Evolutionary conservation across 306 rosid species (phyloP).

Genomic region (Acacia acuminata): DNA sequence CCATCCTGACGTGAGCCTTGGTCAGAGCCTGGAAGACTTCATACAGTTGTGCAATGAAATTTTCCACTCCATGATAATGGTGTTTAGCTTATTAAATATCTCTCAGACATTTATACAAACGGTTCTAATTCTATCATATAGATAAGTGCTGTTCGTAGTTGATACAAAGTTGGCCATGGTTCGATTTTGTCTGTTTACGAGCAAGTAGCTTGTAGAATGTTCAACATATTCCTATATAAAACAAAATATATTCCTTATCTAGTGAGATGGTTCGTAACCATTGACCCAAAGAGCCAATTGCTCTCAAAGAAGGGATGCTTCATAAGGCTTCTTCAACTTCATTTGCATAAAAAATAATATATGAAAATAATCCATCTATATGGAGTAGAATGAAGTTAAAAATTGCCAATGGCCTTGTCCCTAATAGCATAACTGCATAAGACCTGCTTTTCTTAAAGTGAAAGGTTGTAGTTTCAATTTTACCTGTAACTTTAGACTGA

Average conservation of each 20-base stretch:
- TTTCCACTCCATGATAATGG: not conserved
- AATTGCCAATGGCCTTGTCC: too few species aligned
- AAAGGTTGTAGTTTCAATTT: too few species aligned
- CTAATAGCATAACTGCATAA: too few species aligned
- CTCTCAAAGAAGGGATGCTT: not conserved
- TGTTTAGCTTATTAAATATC: not conserved
- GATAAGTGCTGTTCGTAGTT: not conserved
- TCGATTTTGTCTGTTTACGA: not conserved
- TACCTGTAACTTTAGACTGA: too few species aligned
- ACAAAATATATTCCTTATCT: not conserved
- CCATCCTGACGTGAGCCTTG: constrained; percentile 20
- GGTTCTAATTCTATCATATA: not conserved
- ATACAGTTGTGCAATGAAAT: not conserved
- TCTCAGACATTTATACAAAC: not conserved
- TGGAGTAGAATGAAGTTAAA: not conserved
- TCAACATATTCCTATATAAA: not conserved
- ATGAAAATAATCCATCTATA: not conserved
- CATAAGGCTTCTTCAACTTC: not conserved
- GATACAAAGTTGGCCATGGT: not conserved
- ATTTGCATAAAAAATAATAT: not conserved
- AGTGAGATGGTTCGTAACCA: not conserved
- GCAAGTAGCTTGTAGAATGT: not conserved
- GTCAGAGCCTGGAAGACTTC: not conserved
- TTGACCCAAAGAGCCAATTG: not conserved
- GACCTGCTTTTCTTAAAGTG: too few species aligned